Evolutionary conservation across 1,284 basidiomycete genomes (phyloP).

Genomic region (Microbotryum intermedium): DNA sequence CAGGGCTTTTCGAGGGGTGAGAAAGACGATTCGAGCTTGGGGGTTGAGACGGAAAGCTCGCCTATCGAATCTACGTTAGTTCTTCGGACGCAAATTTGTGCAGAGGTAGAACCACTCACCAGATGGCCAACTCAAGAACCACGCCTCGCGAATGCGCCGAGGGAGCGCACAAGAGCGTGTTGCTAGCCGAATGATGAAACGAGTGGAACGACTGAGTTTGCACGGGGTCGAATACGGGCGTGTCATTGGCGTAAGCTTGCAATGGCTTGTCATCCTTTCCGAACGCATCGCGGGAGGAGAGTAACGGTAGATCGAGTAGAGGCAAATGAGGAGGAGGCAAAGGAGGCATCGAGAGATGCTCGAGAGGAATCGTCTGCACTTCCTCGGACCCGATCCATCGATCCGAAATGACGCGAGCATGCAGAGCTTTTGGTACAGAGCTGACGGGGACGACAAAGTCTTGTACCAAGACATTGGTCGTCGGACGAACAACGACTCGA

Average conservation of each 20-base stretch:
- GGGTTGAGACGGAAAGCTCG: conserved; percentile 38
- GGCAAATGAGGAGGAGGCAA: conserved; percentile 56
- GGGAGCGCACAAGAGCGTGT: conserved; percentile 52
- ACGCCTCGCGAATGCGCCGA: conserved; percentile 13
- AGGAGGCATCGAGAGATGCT: conserved; percentile 66
- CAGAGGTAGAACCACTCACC: conserved; percentile 45
- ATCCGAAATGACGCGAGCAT: conserved; percentile 76
- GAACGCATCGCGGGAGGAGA: conserved; percentile 48
- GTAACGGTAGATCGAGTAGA: conserved; percentile 71
- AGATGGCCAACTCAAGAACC: conserved; percentile 59
- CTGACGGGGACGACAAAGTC: conserved; percentile 74
- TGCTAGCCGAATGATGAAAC: conserved; percentile 58
- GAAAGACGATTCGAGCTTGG: conserved; percentile 35
- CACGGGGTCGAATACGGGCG: conserved; percentile 57
- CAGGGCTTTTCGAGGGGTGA: conserved; percentile 38
- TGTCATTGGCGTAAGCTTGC: conserved; percentile 9
- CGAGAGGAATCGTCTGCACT: conserved; percentile 56
- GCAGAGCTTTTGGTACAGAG: conserved; percentile 51
- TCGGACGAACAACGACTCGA: conserved; percentile 60
- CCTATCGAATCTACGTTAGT: conserved; percentile 27
- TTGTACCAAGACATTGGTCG: conserved; percentile 54
- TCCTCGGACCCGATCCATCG: conserved; percentile 90
- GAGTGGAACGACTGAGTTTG: conserved; percentile 90
- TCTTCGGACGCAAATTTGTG: neutral
- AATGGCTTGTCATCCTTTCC: conserved; percentile 7